These are phyloP conservation scores for Candida taoyuanica DNA, from an alignment of 805 yeast species.

Conservation along the genomic window DNA sequence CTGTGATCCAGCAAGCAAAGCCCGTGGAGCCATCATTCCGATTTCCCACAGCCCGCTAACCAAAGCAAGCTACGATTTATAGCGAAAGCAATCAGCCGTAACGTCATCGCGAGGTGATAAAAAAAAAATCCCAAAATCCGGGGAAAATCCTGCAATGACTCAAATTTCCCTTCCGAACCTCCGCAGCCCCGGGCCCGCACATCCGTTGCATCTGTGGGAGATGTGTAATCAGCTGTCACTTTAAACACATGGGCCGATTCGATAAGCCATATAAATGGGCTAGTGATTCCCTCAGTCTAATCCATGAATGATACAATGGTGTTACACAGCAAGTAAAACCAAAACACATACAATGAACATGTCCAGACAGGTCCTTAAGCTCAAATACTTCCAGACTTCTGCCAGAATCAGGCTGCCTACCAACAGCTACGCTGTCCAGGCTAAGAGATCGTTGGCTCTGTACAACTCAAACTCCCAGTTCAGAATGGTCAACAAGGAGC, in stretches of 20 bases:
- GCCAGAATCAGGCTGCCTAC: conserved; percentile 23
- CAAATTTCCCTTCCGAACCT: neutral
- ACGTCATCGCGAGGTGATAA: neutral
- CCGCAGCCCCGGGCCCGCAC: conserved; percentile 1
- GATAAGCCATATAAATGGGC: too few relatives aligned
- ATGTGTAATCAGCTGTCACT: too few relatives aligned
- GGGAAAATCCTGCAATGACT: neutral
- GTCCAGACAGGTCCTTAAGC: conserved; percentile 16
- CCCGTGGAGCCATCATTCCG: too few relatives aligned
- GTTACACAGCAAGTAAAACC: neutral
- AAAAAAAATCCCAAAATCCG: too few relatives aligned
- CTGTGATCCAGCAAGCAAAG: too few relatives aligned
- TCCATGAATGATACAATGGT: too few relatives aligned
- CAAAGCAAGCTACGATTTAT: too few relatives aligned
- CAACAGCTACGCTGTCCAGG: conserved; percentile 11
- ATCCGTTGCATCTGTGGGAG: neutral
- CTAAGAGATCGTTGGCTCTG: conserved; percentile 19
- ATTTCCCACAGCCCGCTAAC: too few relatives aligned
- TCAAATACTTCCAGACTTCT: conserved; percentile 26
- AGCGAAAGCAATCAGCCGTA: neutral
- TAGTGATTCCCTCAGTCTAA: too few relatives aligned
- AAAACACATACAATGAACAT: conserved; percentile 1
- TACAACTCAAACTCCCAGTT: conserved; percentile 18
- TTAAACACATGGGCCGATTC: neutral
- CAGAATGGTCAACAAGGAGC: conserved; percentile 24